Evolutionary conservation across 83 land plant species (phyloP).

Genomic region (Isoetes engelmannii): DNA sequence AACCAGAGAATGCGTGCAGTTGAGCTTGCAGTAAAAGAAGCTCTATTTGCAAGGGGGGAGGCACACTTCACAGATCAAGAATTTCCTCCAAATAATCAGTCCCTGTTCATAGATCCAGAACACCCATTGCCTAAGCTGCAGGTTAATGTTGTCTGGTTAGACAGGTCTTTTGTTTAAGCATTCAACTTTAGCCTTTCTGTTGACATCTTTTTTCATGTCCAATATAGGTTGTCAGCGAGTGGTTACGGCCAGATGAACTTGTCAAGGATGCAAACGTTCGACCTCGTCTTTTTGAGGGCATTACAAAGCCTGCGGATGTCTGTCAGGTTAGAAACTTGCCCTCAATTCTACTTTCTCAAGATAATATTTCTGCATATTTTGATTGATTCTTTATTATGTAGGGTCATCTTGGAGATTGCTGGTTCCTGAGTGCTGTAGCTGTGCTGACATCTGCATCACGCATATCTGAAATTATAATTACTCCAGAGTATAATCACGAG

Average conservation of each 20-base stretch:
- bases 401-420: slow-evolving; percentile 99
- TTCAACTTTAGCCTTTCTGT: neutral
- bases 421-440: slow-evolving; percentile 99
- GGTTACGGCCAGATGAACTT: slow-evolving; percentile 83
- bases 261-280: slow-evolving; percentile 38
- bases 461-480: slow-evolving; percentile 89
- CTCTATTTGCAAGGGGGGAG: slow-evolving; percentile 84
- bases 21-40: slow-evolving; percentile 93
- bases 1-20: slow-evolving; percentile 89
- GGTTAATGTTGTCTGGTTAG: slow-evolving; percentile 31
- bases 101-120: slow-evolving; percentile 79
- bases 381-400: slow-evolving; percentile 17
- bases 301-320: slow-evolving; percentile 94
- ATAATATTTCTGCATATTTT: neutral
- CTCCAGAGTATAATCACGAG: slow-evolving; percentile 92
- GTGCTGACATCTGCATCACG: slow-evolving; percentile 88
- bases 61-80: slow-evolving; percentile 89
- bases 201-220: neutral
- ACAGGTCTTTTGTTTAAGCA: neutral
- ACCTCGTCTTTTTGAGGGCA: slow-evolving; percentile 78
- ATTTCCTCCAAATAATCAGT: slow-evolving; percentile 87
- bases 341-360: too few relatives aligned
- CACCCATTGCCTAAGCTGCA: slow-evolving; percentile 73
- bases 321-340: slow-evolving; percentile 67
- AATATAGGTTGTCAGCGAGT: slow-evolving; percentile 74